Base-by-base conservation (phyloP, 2,329 filamentous ascomycete species). In the Trichophaea hybrida region DNA sequence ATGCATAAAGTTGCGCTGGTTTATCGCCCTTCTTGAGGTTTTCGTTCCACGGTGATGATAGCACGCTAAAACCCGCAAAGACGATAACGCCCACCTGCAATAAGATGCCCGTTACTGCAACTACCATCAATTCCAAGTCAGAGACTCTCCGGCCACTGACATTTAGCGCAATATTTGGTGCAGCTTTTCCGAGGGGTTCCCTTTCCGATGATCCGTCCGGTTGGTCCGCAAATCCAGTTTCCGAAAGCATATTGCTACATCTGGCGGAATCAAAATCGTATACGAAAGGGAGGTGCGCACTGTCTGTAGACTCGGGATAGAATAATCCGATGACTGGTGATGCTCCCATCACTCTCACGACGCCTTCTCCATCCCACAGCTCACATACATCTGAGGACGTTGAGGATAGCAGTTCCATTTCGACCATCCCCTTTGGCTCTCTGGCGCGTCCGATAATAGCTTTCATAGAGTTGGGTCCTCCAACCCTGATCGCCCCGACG, bases 401-500 rank as follows among this genome's bases (percentile, higher is more conserved):
- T 0, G 73, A 75, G 0, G 73, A 71, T 63, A 72, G 73, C 0
- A 76, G 59, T 49, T 76, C 74, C 0, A 69, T 66, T 56, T 77
- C 74, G 0, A 67, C 70, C 0, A 58, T 62, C 0, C 69, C 71
- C 0, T 61, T 57, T 1, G 68, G 69, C 61, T 75, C 74, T 48
- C 71, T 69, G 0, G 72, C 69, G 43, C 75, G 68, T 3, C 75
- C 76, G 7, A 77, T 71, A 7, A 77, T 70, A 0, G 75, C 74
- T 32, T 72, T 73, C 0, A 77, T 67, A 55, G 71, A 75, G 0
- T 70, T 65, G 1, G 71, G 72, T 0, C 75, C 75, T 13, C 72
- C 72, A 0, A 77, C 73, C 1, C 76, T 67, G 10, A 78, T 77
- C 0, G 74, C 72, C 0, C 72, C 71, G 0, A 77, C 73, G 1